phyloP scores from a whole-genome alignment of 1,284 basidiomycete genomes.

The Somion occarium region DNA sequence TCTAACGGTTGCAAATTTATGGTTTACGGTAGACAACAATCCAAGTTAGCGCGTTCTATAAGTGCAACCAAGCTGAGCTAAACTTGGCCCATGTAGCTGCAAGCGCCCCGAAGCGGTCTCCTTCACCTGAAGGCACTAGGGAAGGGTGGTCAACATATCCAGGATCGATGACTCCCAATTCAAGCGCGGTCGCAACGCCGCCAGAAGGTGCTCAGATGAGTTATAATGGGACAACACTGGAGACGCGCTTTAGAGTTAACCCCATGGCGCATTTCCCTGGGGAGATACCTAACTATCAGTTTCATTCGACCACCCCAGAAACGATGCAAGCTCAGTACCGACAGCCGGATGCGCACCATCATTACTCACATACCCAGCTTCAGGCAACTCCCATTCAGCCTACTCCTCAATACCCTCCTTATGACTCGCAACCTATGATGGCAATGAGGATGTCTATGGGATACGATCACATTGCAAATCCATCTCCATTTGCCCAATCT shows the following conservation, averaged over 20 bases:
- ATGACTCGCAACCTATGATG: background rate
- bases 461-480: conserved; percentile 9
- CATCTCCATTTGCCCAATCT: conserved; percentile 13
- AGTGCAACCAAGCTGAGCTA: conserved; percentile 41
- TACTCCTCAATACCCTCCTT: background rate
- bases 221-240: background rate
- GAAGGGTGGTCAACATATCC: no score
- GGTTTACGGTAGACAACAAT: conserved; percentile 51
- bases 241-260: conserved; percentile 9
- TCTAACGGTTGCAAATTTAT: background rate
- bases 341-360: background rate
- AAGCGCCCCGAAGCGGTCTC: conserved; percentile 29
- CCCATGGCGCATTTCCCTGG: conserved; percentile 1
- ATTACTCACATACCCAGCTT: background rate
- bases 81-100: conserved; percentile 37
- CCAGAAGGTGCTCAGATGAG: conserved; percentile 3
- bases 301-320: conserved; percentile 12
- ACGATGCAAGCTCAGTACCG: background rate
- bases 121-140: conserved; percentile 22
- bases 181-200: conserved; percentile 4
- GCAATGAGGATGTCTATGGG: background rate
- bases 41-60: conserved; percentile 73
- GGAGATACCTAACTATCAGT: conserved; percentile 6
- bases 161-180: conserved; percentile 15
- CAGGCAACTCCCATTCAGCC: background rate